A percentile compares a stretch with the other conserved stretches of the same genome.
Conservation (phyloP, 73 alveolate species). For the Paramecium primaurelia region DNA sequence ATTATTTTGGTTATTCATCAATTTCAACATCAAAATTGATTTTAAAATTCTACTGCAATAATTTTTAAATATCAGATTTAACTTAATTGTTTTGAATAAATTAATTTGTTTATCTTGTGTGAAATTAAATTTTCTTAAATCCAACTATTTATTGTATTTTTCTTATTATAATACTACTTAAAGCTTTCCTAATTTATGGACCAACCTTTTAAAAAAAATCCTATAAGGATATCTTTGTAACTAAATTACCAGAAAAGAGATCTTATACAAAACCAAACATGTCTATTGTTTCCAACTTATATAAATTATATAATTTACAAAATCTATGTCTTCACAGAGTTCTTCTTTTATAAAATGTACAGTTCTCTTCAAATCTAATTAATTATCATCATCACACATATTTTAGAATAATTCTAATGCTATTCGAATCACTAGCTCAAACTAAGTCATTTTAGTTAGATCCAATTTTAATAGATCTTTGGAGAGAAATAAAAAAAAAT, state of each 20-base stretch:
- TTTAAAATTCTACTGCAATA: background rate
- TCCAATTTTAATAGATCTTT: constrained; percentile 25
- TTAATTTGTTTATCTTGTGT: constrained; percentile 10
- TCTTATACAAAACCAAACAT: constrained; percentile 49
- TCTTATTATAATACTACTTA: background rate
- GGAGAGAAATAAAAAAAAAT: background rate
- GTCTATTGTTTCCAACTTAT: constrained; percentile 31
- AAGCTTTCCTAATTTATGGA: constrained; percentile 12
- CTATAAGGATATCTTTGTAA: background rate
- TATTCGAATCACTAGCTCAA: background rate
- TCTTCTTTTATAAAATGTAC: constrained; percentile 29
- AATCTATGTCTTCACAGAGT: constrained; percentile 21
- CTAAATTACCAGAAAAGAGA: background rate
- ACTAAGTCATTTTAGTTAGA: background rate
- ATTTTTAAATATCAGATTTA: background rate
- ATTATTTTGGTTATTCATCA: constrained; percentile 1
- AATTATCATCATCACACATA: background rate
- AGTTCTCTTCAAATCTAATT: constrained; percentile 23
- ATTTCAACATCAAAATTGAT: constrained; percentile 44
- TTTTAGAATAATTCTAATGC: constrained; percentile 8
- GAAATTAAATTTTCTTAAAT: constrained; percentile 3
- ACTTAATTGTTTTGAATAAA: background rate
- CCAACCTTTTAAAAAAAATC: background rate
- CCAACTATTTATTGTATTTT: constrained; percentile 7
- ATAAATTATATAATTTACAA: background rate